Conservation (phyloP, 805 yeast species). For the Groenewaldozyma salmanticensis region DNA sequence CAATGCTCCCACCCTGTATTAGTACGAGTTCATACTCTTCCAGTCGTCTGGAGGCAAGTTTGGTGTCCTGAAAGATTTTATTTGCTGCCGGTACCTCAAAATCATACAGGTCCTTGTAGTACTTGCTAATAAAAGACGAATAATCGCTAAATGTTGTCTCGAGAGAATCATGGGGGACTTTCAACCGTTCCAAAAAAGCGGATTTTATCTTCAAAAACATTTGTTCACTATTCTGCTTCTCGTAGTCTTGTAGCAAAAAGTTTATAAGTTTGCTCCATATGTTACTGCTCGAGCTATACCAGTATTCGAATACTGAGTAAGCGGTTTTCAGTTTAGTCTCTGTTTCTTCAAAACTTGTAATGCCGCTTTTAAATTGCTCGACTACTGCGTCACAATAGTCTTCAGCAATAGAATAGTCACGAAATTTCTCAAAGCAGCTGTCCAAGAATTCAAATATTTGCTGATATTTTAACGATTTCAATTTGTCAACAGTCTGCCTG, state of each 20-base stretch:
- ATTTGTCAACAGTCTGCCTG: no score
- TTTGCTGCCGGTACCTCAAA: conserved; percentile 18
- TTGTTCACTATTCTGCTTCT: background rate
- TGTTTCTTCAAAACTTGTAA: background rate
- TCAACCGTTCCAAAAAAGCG: conserved; percentile 17
- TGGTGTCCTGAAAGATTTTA: conserved; percentile 13
- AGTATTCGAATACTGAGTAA: background rate
- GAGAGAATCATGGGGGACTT: conserved; percentile 19
- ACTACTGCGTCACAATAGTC: no score
- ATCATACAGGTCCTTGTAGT: conserved; percentile 20
- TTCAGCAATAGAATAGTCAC: no score
- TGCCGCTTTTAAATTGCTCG: background rate
- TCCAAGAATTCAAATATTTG: no score
- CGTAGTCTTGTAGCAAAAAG: background rate
- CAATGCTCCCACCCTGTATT: conserved; percentile 6
- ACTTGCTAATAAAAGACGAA: conserved; percentile 20
- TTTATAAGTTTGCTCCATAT: background rate
- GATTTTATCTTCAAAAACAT: conserved; percentile 4
- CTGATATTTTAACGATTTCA: no score
- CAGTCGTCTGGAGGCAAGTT: conserved; percentile 6
- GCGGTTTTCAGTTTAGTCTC: no score
- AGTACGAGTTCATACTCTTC: conserved; percentile 16
- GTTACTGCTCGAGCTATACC: background rate
- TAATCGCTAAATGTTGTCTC: conserved; percentile 21
- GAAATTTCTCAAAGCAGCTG: no score